Evolutionary conservation across 306 rosid species (phyloP), one percentile per base, ranked within the genome.

Genomic region (Quercus bicolor): DNA sequence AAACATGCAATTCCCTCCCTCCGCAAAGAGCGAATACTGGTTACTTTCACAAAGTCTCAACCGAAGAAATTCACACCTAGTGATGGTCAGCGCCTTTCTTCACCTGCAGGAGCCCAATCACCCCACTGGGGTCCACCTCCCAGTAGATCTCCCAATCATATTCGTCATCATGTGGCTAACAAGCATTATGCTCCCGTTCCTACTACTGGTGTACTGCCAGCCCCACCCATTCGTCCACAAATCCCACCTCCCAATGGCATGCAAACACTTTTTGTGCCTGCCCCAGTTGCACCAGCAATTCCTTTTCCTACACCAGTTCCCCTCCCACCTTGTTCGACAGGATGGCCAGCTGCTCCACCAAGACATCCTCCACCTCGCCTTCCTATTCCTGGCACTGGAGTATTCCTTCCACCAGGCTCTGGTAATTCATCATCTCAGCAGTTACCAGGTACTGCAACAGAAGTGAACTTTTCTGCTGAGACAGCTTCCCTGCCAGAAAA

Each of bases 381-480:
- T 74, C 89, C 83, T 19, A 84, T 77, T 18, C 94, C 99, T 0
- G 99, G 99, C 43, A 95, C 98, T 0, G 98, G 98, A 78, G 98
- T 95, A 70, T 95, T 95, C 87, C 91, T 95, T 33, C 98, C 98
- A 77, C 90, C 97, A 3, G 96, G 97, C 16, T 88, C 98, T 0
- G 89, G 86, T 59, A 92, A 81, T 79, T 75, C 97, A 71, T 78
- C 92, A 51, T 66, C 87, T 53, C 94, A 82, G 26, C 92, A 75
- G 55, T 51, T 81, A 56, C 86, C 80, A 3, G 69, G 70, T 78
- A 56, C 82, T 40, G 26, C 85, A 53, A 74, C 85, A 33, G 96
- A 88, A 77, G 74, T 72, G 80, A 88, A 76, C 80, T 53, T 52
- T 33, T 29, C 77, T 24, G 77, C 56, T n/a, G 98, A 88, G 80